Percentiles rank a stretch among this genome's conserved stretches.
Conservation (phyloP, 2,329 filamentous ascomycete species). For the Xylaria sp. region DNA sequence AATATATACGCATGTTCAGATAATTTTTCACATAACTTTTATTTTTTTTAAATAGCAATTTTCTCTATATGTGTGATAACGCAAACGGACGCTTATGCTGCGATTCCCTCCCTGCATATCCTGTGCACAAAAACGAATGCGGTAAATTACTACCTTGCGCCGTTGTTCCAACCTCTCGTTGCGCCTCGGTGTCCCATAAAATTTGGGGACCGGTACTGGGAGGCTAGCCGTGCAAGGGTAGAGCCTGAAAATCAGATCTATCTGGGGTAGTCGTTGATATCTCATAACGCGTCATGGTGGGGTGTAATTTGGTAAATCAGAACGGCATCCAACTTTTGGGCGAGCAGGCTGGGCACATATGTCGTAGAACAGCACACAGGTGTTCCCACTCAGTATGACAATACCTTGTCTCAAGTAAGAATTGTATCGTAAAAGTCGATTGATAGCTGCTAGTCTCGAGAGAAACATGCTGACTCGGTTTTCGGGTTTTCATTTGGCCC, state of each 20-base stretch:
- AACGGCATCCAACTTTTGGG: neutral
- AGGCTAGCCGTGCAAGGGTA: neutral
- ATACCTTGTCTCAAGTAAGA: neutral
- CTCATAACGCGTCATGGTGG: conserved; percentile 26
- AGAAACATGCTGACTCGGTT: neutral
- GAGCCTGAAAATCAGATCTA: conserved; percentile 27
- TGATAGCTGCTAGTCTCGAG: neutral
- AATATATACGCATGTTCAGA: too few relatives aligned
- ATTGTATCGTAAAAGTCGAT: neutral
- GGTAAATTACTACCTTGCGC: conserved; percentile 3
- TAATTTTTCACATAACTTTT: too few relatives aligned
- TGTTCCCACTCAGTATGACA: neutral
- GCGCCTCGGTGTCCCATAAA: neutral
- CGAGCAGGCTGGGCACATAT: neutral
- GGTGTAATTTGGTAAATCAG: neutral
- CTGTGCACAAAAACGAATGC: conserved; percentile 1
- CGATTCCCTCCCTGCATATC: neutral
- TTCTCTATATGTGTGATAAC: conserved; percentile 15
- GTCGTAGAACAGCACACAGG: neutral
- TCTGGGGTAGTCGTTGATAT: conserved; percentile 20
- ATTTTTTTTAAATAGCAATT: neutral
- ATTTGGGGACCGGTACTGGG: neutral
- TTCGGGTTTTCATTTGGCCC: neutral
- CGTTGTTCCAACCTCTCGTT: neutral
- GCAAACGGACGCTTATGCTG: neutral